phyloP scores from a whole-genome alignment of 441 rosid species.

The Mallotus repandus region DNA sequence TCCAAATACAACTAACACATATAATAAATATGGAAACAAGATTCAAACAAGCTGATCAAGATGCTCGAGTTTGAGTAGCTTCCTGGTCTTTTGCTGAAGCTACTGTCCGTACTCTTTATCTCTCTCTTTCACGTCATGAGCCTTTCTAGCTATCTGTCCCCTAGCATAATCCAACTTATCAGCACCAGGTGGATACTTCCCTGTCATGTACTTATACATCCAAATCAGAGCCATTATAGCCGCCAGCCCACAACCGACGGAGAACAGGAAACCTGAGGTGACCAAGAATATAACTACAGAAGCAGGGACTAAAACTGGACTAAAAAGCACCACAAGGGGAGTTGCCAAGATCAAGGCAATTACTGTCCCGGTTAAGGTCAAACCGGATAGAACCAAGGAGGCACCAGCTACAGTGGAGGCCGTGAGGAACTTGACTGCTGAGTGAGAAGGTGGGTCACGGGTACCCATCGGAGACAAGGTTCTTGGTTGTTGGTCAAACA shows the following conservation, averaged over 20 bases:
- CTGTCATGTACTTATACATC: conserved; percentile 59
- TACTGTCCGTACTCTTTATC: conserved; percentile 46
- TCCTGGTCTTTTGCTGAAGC: conserved; percentile 47
- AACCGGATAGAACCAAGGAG: conserved; percentile 42
- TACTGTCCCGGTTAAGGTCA: conserved; percentile 55
- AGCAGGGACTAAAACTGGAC: conserved; percentile 64
- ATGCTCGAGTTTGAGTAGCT: conserved; percentile 23
- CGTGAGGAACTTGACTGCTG: conserved; percentile 50
- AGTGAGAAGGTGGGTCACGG: conserved; percentile 32
- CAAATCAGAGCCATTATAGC: conserved; percentile 50
- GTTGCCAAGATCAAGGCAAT: conserved; percentile 59
- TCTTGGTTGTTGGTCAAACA: conserved; percentile 29
- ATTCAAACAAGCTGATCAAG: conserved; percentile 7
- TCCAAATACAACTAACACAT: no score
- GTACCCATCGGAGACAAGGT: conserved; percentile 14
- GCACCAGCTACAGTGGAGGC: conserved; percentile 46
- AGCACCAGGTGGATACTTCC: conserved; percentile 62
- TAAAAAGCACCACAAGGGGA: conserved; percentile 55
- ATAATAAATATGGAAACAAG: background rate
- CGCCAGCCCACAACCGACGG: conserved; percentile 59
- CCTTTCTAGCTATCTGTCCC: conserved; percentile 39
- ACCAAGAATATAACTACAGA: conserved; percentile 34
- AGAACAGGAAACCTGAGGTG: conserved; percentile 48
- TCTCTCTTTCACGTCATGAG: conserved; percentile 36
- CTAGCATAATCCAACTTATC: conserved; percentile 60